Evolutionary conservation across 805 yeast genomes (phyloP).

Genomic region (Brettanomyces nanus): DNA sequence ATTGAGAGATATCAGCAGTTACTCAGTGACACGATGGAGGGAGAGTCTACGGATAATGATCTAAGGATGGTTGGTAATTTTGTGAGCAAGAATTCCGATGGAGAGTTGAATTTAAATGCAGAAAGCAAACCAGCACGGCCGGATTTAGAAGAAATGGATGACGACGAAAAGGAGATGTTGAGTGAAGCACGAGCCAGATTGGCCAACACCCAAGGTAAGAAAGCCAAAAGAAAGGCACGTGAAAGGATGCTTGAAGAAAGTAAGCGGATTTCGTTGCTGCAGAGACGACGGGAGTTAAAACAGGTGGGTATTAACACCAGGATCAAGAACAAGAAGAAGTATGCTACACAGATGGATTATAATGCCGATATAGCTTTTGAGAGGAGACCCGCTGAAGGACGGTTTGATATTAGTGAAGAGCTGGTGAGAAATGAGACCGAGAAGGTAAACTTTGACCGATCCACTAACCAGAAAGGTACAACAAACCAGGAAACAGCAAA

Average conservation of each 20-base stretch:
- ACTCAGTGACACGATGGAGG: slow-evolving; percentile 39
- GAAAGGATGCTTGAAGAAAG: slow-evolving; percentile 79
- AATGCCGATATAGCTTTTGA: slow-evolving; percentile 80
- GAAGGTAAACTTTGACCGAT: slow-evolving; percentile 33
- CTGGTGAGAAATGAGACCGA: slow-evolving; percentile 30
- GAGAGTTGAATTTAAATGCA: slow-evolving; percentile 60
- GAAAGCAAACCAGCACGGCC: slow-evolving; percentile 79
- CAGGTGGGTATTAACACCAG: slow-evolving; percentile 60
- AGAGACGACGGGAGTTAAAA: slow-evolving; percentile 72
- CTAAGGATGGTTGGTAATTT: slow-evolving; percentile 17
- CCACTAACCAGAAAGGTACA: slow-evolving; percentile 38
- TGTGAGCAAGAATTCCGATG: slow-evolving; percentile 38
- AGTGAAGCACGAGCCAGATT: slow-evolving; percentile 91
- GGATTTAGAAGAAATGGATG: slow-evolving; percentile 71
- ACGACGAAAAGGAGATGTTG: slow-evolving; percentile 85
- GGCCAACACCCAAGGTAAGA: slow-evolving; percentile 89
- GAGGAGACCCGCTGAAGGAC: slow-evolving; percentile 56
- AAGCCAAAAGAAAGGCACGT: slow-evolving; percentile 83
- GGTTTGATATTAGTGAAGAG: slow-evolving; percentile 64
- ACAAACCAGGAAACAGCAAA: slow-evolving; percentile 29
- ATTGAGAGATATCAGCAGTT: slow-evolving; percentile 75
- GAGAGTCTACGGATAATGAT: slow-evolving; percentile 15
- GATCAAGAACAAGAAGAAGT: slow-evolving; percentile 44
- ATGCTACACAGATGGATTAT: slow-evolving; percentile 63
- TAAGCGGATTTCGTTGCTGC: slow-evolving; percentile 63